Evolutionary conservation across 2,329 filamentous ascomycete species (phyloP).

Genomic region (Trichoderma sp.): DNA sequence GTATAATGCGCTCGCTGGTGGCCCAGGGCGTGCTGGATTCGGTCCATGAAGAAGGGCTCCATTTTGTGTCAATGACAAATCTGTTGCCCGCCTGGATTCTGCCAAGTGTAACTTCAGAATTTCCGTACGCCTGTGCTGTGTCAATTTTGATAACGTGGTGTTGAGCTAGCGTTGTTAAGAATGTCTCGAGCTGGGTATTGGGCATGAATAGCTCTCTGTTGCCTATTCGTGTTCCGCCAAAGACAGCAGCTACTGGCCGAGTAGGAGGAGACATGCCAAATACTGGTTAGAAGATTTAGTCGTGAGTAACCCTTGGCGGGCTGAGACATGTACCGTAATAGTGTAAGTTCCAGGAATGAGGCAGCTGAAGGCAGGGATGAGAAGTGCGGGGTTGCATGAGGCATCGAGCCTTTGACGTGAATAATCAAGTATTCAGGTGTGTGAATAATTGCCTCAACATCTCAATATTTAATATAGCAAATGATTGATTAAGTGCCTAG

Average conservation of each 20-base stretch:
- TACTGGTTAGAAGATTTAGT: background rate
- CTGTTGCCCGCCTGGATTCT: constrained; percentile 18
- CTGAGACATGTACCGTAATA: too few species aligned
- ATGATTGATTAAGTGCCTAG: too few species aligned
- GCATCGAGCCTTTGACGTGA: too few species aligned
- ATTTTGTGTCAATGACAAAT: constrained; percentile 26
- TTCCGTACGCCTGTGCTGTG: constrained; percentile 25
- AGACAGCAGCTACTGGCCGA: constrained; percentile 15
- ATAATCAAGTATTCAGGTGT: too few species aligned
- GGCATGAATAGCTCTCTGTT: constrained; percentile 24
- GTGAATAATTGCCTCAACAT: too few species aligned
- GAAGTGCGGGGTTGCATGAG: too few species aligned
- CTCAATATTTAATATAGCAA: too few species aligned
- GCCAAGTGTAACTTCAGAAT: constrained; percentile 23
- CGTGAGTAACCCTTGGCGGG: too few species aligned
- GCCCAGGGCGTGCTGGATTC: background rate
- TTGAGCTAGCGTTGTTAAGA: constrained; percentile 2
- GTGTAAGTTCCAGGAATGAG: too few species aligned
- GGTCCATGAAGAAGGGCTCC: constrained; percentile 24
- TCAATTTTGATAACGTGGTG: constrained; percentile 23
- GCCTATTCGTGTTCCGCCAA: constrained; percentile 25
- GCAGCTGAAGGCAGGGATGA: too few species aligned
- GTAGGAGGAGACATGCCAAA: background rate
- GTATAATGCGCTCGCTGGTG: constrained; percentile 13
- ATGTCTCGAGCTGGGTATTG: background rate